Evolutionary conservation across 2,329 filamentous ascomycete species (phyloP).

Genomic region (Talaromyces islandicus): DNA sequence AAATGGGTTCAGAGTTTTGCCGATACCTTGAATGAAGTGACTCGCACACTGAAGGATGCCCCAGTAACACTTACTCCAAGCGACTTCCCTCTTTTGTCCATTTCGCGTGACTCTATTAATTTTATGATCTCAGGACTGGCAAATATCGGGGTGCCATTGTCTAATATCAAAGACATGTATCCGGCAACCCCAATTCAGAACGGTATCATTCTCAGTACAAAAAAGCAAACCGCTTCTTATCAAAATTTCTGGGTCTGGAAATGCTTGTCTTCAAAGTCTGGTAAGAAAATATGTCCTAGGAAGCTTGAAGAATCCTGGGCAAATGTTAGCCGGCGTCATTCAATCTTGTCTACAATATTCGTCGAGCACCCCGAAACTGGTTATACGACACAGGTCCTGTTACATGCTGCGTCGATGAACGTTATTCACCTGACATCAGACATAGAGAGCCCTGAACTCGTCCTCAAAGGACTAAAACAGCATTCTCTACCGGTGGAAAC

Average conservation of each 20-base stretch:
- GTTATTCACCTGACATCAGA: not conserved
- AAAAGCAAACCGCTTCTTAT: not conserved
- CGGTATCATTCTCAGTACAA: slow-evolving; percentile 5
- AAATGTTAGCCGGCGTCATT: not conserved
- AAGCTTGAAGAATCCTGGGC: not conserved
- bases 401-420: not conserved
- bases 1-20: not conserved
- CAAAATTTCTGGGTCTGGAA: not conserved
- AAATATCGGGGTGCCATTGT: not conserved
- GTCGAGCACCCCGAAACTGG: not conserved
- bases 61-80: not conserved
- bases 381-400: not conserved
- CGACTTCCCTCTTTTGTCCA: not conserved
- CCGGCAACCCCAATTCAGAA: not conserved
- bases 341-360: not conserved
- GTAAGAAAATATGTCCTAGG: not conserved
- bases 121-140: not conserved
- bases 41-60: not conserved
- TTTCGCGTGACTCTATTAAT: not conserved
- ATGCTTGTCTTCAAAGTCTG: not conserved
- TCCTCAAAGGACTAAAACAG: not conserved
- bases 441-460: not conserved
- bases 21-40: not conserved
- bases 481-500: not conserved
- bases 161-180: not conserved